Percentiles rank a stretch among this genome's conserved stretches.
phyloP scores from a whole-genome alignment of 768 basidiomycete species.

The Porphyrellus cyaneotinctus region DNA sequence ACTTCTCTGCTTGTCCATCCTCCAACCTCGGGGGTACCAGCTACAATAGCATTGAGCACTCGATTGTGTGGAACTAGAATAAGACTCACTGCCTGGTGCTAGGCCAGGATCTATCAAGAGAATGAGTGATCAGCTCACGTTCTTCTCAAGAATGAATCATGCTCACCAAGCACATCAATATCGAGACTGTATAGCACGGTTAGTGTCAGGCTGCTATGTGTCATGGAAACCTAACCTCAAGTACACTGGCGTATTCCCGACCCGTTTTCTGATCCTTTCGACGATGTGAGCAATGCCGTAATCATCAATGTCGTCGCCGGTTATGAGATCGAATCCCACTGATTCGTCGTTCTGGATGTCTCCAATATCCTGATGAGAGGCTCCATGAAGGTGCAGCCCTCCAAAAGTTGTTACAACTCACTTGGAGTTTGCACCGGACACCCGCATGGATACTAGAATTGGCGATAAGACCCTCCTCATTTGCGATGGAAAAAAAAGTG shows the following conservation, averaged over 20 bases:
- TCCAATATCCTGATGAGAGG: constrained; percentile 12
- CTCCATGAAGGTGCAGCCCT: neutral
- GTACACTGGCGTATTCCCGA: constrained; percentile 75
- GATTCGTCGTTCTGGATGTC: constrained; percentile 59
- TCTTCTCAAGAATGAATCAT: neutral
- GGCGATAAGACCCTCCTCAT: constrained; percentile 70
- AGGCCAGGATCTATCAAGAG: constrained; percentile 59
- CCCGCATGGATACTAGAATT: constrained; percentile 81
- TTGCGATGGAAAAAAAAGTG: constrained; percentile 80
- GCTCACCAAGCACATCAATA: constrained; percentile 73
- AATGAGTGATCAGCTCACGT: neutral
- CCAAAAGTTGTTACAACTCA: constrained; percentile 29
- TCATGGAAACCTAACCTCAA: constrained; percentile 42
- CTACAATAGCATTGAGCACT: constrained; percentile 32
- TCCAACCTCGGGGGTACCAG: constrained; percentile 81
- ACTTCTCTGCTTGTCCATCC: constrained; percentile 84
- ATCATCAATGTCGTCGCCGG: constrained; percentile 82
- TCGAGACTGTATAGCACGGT: constrained; percentile 48
- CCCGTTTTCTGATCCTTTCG: constrained; percentile 60
- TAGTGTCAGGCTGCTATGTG: neutral
- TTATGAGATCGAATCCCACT: constrained; percentile 76
- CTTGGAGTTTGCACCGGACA: constrained; percentile 70
- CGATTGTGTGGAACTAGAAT: neutral
- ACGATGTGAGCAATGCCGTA: constrained; percentile 68
- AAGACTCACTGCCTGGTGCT: constrained; percentile 68